A percentile compares a stretch with the other conserved stretches of the same genome.
Evolutionary conservation across 345 rosid species (phyloP).

Genomic region (Leavenworthia alabamica): DNA sequence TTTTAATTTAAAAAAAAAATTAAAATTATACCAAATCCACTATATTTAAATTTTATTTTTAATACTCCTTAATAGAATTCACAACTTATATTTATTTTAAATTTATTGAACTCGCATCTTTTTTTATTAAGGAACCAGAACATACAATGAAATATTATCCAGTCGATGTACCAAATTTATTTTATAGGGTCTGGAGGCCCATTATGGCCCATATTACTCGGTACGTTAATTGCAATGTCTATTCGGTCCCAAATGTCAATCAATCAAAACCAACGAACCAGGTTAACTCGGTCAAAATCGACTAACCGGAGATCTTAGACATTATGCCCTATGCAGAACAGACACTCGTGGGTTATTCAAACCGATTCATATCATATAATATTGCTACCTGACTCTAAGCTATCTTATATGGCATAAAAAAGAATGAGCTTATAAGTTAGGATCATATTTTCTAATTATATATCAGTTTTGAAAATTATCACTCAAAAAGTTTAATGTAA

Average conservation of each 20-base stretch:
- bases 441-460: not conserved
- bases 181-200: constrained; percentile 15
- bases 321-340: not conserved
- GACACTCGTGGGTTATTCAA: no score
- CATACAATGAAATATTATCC: not conserved
- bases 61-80: not conserved
- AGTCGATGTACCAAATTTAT: not conserved
- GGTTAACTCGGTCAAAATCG: not conserved
- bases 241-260: not conserved
- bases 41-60: not conserved
- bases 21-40: not conserved
- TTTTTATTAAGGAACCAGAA: not conserved
- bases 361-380: no score
- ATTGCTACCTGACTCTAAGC: no score
- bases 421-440: not conserved
- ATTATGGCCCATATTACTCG: not conserved
- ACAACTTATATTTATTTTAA: no score
- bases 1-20: not conserved
- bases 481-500: not conserved
- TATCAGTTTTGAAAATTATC: not conserved
- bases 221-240: not conserved
- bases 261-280: not conserved
- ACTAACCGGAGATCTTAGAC: not conserved
- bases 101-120: not conserved
- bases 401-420: not conserved